Evolutionary conservation across 306 rosid species (phyloP).

Genomic region (Potentilla sterilis): DNA sequence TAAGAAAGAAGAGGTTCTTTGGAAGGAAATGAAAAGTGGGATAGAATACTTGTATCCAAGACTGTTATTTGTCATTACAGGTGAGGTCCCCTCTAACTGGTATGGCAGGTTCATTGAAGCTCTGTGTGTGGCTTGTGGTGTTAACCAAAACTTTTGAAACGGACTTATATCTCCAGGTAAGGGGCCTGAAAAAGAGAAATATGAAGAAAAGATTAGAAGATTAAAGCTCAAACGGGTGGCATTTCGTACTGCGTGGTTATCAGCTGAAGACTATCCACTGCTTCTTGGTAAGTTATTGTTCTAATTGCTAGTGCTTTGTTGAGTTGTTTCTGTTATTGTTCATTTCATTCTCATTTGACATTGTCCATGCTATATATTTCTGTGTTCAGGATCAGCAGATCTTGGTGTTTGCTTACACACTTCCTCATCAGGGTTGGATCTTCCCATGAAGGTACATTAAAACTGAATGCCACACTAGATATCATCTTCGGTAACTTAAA

Average conservation of each 20-base stretch:
- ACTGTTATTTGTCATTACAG: constrained; percentile 83
- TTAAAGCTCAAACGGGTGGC: constrained; percentile 87
- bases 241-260: constrained; percentile 92
- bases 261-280: constrained; percentile 94
- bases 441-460: constrained; percentile 87
- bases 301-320: background rate
- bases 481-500: background rate
- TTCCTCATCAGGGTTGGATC: constrained; percentile 96
- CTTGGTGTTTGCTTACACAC: constrained; percentile 95
- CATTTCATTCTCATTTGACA: background rate
- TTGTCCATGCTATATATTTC: constrained; percentile 16
- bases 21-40: constrained; percentile 69
- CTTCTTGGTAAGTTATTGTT: constrained; percentile 62
- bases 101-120: constrained; percentile 4
- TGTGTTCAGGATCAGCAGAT: constrained; percentile 81
- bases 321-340: constrained; percentile 4
- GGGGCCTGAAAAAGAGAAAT: constrained; percentile 87
- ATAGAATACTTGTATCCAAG: constrained; percentile 75
- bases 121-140: background rate
- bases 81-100: constrained; percentile 27
- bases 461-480: background rate
- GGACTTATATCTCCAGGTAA: constrained; percentile 49
- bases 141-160: constrained; percentile 7
- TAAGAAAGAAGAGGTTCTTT: constrained; percentile 58
- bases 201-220: constrained; percentile 74